Evolutionary conservation across 2,329 filamentous ascomycete genomes (phyloP).

Genomic region (Fusarium lateritium): DNA sequence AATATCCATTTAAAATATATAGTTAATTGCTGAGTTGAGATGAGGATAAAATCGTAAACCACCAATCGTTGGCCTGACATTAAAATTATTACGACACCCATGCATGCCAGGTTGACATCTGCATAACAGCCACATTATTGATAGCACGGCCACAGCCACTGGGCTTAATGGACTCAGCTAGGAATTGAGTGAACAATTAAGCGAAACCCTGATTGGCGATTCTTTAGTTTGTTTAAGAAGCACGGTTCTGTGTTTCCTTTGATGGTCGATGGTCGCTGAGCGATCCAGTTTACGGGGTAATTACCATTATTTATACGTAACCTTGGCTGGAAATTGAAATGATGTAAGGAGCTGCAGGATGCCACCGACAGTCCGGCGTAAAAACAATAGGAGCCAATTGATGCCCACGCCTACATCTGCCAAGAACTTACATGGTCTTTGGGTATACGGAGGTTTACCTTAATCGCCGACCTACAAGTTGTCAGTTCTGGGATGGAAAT

Average conservation of each 20-base stretch:
- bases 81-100: slow-evolving; percentile 34
- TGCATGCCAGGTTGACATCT: slow-evolving; percentile 33
- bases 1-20: too few relatives aligned
- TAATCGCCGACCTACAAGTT: background rate
- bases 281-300: slow-evolving; percentile 26
- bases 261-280: slow-evolving; percentile 4
- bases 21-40: too few relatives aligned
- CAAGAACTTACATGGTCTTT: background rate
- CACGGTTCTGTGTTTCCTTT: slow-evolving; percentile 4
- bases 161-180: background rate
- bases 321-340: slow-evolving; percentile 20
- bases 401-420: slow-evolving; percentile 2
- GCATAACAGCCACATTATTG: slow-evolving; percentile 36
- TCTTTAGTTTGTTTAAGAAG: slow-evolving; percentile 4
- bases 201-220: slow-evolving; percentile 25
- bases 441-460: background rate
- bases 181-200: slow-evolving; percentile 21
- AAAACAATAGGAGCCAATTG: background rate
- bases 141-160: slow-evolving; percentile 29
- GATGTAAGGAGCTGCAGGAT: slow-evolving; percentile 10
- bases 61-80: slow-evolving; percentile 34
- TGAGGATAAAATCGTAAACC: background rate
- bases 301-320: slow-evolving; percentile 18
- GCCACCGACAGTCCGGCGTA: background rate
- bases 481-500: slow-evolving; percentile 6